Evolutionary conservation across 441 rosid genomes (phyloP).

Genomic region (Jatropha podagrica): DNA sequence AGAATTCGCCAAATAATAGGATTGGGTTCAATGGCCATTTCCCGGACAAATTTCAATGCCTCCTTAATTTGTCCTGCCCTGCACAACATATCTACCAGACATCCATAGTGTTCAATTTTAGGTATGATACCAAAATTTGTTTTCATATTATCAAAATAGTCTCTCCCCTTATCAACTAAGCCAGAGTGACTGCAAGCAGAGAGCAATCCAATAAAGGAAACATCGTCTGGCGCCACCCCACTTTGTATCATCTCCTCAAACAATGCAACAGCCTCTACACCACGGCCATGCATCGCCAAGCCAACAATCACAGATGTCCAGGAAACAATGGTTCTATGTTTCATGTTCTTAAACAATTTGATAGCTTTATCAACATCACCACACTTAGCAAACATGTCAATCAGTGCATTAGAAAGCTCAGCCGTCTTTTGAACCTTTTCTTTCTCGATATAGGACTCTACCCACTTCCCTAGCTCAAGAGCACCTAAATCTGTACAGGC

Average conservation of each 20-base stretch:
- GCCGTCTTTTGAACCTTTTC: conserved; percentile 28
- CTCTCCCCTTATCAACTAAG: conserved; percentile 45
- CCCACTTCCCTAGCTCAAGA: conserved; percentile 54
- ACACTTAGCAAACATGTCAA: conserved; percentile 58
- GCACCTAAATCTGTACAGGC: conserved; percentile 58
- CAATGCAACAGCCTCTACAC: conserved; percentile 45
- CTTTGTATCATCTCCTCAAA: conserved; percentile 45
- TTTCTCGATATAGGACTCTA: conserved; percentile 41
- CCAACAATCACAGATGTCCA: conserved; percentile 62
- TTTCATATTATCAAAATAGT: conserved; percentile 41
- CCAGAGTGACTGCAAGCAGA: conserved; percentile 63
- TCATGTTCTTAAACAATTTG: conserved; percentile 45
- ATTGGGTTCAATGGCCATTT: conserved; percentile 49
- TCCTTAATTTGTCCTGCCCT: conserved; percentile 45
- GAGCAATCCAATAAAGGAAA: conserved; percentile 49
- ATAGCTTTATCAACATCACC: conserved; percentile 57
- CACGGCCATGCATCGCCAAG: conserved; percentile 58
- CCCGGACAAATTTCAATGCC: conserved; percentile 44
- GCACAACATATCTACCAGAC: conserved; percentile 56
- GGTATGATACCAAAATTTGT: conserved; percentile 35
- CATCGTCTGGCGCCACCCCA: conserved; percentile 45
- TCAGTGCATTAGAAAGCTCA: conserved; percentile 45
- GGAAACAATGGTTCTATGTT: conserved; percentile 42
- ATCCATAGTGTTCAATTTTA: conserved; percentile 52
- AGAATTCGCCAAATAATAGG: conserved; percentile 46